Conservation (phyloP, 768 basidiomycete species). For the Lepiota brunneoincarnata region DNA sequence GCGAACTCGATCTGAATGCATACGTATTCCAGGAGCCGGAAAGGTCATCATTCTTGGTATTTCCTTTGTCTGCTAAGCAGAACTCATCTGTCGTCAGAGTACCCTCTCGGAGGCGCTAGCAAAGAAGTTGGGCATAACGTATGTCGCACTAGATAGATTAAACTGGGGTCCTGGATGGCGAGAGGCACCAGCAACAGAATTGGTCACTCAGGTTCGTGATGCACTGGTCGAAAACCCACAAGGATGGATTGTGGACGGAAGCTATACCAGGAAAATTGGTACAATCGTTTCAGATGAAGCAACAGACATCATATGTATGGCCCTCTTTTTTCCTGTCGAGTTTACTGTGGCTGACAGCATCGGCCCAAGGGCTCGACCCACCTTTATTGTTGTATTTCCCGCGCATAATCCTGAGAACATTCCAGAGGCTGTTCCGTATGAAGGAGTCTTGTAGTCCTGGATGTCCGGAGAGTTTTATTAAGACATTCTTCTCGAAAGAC, state of each 20-base stretch:
- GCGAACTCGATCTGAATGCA: not conserved
- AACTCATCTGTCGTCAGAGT: slow-evolving; percentile 28
- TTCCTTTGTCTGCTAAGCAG: not conserved
- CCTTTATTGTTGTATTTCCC: slow-evolving; percentile 61
- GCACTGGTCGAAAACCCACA: slow-evolving; percentile 25
- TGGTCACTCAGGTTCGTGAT: slow-evolving; percentile 24
- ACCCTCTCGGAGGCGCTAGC: slow-evolving; percentile 48
- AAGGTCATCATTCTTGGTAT: slow-evolving; percentile 19
- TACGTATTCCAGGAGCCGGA: slow-evolving; percentile 23
- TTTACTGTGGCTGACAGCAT: not conserved
- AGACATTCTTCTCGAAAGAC: slow-evolving; percentile 43
- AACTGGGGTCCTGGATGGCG: slow-evolving; percentile 52
- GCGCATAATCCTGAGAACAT: slow-evolving; percentile 51
- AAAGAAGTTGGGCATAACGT: slow-evolving; percentile 39
- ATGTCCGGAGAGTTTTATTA: slow-evolving; percentile 39
- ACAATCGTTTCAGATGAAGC: slow-evolving; percentile 32
- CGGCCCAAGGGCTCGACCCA: slow-evolving; percentile 59
- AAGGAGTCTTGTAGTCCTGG: slow-evolving; percentile 43
- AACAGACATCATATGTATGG: slow-evolving; percentile 54
- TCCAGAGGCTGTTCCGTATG: slow-evolving; percentile 40
- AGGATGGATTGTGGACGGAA: slow-evolving; percentile 58
- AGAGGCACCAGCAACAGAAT: slow-evolving; percentile 26
- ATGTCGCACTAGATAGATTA: slow-evolving; percentile 44
- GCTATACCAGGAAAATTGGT: slow-evolving; percentile 30
- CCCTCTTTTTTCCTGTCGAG: slow-evolving; percentile 4